Percentiles rank a stretch among this genome's conserved stretches.
These are phyloP conservation scores for Mycogone perniciosa DNA, from an alignment of 2,329 filamentous ascomycete genomes.

Conservation along the genomic window DNA sequence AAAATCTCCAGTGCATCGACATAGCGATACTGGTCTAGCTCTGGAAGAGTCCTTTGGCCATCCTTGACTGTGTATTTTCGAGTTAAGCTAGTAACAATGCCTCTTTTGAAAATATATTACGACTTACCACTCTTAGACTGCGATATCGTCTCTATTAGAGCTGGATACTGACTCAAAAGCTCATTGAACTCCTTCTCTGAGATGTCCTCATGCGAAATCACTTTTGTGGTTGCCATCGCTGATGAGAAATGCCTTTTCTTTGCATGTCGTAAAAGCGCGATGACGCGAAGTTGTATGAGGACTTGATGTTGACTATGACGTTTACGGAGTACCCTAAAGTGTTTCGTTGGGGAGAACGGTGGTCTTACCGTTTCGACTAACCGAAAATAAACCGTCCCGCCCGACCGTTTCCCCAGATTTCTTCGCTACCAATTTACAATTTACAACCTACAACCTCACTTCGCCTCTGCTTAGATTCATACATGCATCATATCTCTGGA, in stretches of 20 bases:
- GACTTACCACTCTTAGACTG: constrained; percentile 37
- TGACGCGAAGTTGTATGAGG: neutral
- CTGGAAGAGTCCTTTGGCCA: constrained; percentile 44
- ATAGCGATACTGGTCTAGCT: constrained; percentile 58
- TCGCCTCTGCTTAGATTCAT: too few species aligned
- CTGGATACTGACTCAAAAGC: constrained; percentile 33
- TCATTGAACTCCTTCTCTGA: constrained; percentile 28
- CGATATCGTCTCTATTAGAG: constrained; percentile 38
- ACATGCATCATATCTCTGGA: too few species aligned
- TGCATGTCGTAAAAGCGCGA: neutral
- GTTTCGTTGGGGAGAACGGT: too few species aligned
- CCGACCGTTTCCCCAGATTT: too few species aligned
- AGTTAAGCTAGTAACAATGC: neutral
- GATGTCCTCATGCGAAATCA: constrained; percentile 18
- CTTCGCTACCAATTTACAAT: too few species aligned
- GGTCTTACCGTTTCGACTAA: too few species aligned
- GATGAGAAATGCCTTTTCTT: neutral
- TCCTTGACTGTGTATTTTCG: constrained; percentile 33
- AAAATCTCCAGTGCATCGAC: constrained; percentile 44
- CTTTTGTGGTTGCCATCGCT: constrained; percentile 5
- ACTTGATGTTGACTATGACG: neutral
- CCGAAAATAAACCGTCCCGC: too few species aligned
- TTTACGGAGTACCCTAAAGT: too few species aligned
- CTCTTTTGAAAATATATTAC: neutral
- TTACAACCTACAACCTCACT: too few species aligned